These are phyloP conservation scores for Eustoma russellianum DNA, from an alignment of 257 asterid species.

Conservation along the genomic window DNA sequence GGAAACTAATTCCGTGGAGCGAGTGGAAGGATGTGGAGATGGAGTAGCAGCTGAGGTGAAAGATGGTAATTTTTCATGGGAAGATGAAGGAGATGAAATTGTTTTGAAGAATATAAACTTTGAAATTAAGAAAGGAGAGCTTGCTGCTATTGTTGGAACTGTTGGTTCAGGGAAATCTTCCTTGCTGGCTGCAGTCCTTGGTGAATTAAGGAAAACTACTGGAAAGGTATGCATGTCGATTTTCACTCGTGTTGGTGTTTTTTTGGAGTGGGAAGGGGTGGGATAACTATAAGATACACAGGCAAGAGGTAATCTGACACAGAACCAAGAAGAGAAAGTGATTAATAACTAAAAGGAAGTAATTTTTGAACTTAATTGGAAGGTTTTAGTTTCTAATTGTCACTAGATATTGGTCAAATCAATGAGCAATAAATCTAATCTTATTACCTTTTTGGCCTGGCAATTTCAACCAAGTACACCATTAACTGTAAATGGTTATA, in stretches of 20 bases:
- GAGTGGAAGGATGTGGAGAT: constrained; percentile 31
- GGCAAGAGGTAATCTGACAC: too few relatives aligned
- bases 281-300: too few relatives aligned
- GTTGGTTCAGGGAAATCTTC: constrained; percentile 86
- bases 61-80: constrained; percentile 54
- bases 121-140: constrained; percentile 56
- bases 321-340: too few relatives aligned
- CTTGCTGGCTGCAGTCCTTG: constrained; percentile 54
- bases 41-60: constrained; percentile 37
- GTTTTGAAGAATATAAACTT: constrained; percentile 34
- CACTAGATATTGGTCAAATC: too few relatives aligned
- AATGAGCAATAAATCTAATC: too few relatives aligned
- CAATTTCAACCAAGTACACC: too few relatives aligned
- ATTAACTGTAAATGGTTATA: too few relatives aligned
- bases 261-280: too few relatives aligned
- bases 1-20: constrained; percentile 31
- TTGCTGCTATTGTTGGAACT: constrained; percentile 72
- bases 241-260: neutral
- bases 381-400: too few relatives aligned
- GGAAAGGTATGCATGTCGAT: constrained; percentile 41
- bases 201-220: constrained; percentile 52
- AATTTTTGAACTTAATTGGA: too few relatives aligned
- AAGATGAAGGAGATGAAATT: constrained; percentile 31
- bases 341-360: too few relatives aligned
- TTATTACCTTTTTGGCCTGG: too few relatives aligned